Percentiles rank a stretch among this genome's conserved stretches.
Evolutionary conservation across 1,284 basidiomycete species (phyloP).

Genomic region (Jaminaea rosea): DNA sequence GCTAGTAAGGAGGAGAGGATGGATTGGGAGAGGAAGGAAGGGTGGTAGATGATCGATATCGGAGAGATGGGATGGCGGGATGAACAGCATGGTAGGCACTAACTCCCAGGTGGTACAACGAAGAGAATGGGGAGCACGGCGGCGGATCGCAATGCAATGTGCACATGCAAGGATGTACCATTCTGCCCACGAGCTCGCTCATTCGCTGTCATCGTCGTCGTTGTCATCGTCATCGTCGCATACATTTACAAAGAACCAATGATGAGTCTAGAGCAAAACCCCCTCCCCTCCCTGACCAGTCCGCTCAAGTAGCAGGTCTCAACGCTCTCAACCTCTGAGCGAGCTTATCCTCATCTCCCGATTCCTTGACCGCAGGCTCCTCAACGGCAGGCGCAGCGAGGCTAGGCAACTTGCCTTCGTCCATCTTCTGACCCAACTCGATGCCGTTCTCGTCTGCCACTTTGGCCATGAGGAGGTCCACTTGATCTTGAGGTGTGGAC

Average conservation of each 20-base stretch:
- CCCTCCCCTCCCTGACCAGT: background rate
- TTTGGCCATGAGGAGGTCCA: conserved; percentile 82
- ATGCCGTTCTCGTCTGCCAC: conserved; percentile 96
- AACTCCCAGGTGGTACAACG: too few relatives aligned
- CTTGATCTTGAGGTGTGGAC: conserved; percentile 91
- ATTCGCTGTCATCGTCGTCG: too few relatives aligned
- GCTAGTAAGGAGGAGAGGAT: conserved; percentile 4
- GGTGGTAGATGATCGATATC: too few relatives aligned
- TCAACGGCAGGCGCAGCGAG: conserved; percentile 23
- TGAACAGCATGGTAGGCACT: too few relatives aligned
- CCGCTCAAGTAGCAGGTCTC: conserved; percentile 32
- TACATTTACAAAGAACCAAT: too few relatives aligned
- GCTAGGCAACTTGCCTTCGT: conserved; percentile 56
- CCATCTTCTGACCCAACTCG: conserved; percentile 83
- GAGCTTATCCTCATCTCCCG: conserved; percentile 63
- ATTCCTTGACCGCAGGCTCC: conserved; percentile 54
- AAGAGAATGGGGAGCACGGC: too few relatives aligned
- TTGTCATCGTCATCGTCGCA: too few relatives aligned
- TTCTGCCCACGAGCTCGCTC: too few relatives aligned
- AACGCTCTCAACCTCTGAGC: conserved; percentile 55
- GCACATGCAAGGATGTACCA: too few relatives aligned
- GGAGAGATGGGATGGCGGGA: too few relatives aligned
- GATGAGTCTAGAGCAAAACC: too few relatives aligned
- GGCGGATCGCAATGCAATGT: too few relatives aligned
- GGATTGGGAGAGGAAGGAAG: background rate